Evolutionary conservation across 257 asterid genomes (phyloP).

Genomic region (Nicotiana sylvestris): DNA sequence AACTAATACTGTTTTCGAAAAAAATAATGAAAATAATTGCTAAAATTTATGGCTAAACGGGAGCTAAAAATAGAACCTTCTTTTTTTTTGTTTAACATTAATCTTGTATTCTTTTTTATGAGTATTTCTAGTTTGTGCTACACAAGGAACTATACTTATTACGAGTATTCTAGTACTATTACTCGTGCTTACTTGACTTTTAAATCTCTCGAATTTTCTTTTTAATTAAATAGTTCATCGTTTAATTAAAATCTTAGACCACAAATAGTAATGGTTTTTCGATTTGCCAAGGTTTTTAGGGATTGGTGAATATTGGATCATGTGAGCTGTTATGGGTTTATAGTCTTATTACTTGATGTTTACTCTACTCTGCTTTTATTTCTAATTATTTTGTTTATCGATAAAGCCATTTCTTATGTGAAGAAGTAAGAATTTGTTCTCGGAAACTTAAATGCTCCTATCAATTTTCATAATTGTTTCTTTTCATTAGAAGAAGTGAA

Average conservation of each 20-base stretch:
- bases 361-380: not conserved
- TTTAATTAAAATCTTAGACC: not conserved
- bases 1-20: too few species aligned
- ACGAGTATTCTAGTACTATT: too few species aligned
- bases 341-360: not conserved
- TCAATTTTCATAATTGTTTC: not conserved
- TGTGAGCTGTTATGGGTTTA: not conserved
- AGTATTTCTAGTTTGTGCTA: too few species aligned
- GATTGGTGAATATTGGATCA: conserved; percentile 2
- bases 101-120: too few species aligned
- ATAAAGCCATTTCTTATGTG: not conserved
- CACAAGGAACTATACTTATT: too few species aligned
- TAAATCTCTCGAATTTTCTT: not conserved
- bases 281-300: not conserved
- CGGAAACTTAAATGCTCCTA: too few species aligned
- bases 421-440: too few species aligned
- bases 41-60: too few species aligned
- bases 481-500: conserved; percentile 3
- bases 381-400: not conserved
- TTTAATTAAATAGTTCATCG: not conserved
- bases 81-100: too few species aligned
- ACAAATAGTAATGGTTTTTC: not conserved
- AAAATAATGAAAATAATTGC: too few species aligned
- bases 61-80: too few species aligned
- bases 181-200: too few species aligned